Base-by-base conservation (phyloP, 306 rosid species). In the Quercus cerris region DNA sequence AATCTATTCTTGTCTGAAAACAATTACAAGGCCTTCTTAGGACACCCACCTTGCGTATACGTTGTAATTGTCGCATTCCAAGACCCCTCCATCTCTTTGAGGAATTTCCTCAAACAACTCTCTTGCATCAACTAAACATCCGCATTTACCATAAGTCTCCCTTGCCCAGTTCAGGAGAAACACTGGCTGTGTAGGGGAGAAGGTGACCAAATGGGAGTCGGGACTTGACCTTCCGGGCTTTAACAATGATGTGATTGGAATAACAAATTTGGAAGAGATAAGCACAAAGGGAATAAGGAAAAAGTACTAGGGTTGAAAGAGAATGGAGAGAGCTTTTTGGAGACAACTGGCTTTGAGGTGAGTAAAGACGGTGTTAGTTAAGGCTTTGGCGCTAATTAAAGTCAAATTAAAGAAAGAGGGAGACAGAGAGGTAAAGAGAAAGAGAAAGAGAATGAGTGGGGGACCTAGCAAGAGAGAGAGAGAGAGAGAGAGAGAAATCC, bases 31-130 rank as follows among this genome's bases (percentile, higher is more conserved):
- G 84, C 90, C 38, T 89, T 83, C 3, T 70, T 41, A 0, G 88
- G 85, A 75, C 51, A 73, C 44, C 86, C 82, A 56, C 71, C 67
- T 38, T 58, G 90, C 0, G 91, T 62, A 76, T 81, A 88, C 5
- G 91, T 91, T 0, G 87, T 85, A 51, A 92, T 80, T 71, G 89
- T 72, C 1, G 94, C 88, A 75, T 90, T 92, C 95, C 97, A 92
- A 2, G 97, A 80, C 2, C 95, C 97, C 8, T 35, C 1, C 95
- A 93, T 92, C 92, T 85, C 86, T 78, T 1, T 75, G 82, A 44
- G 91, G 94, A 95, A 90, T 92, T 90, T 92, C 92, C 33, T 92
- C 92, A 79, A 92, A 92, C 89, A 92, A 56, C 80, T 86, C 91
- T 33, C 85, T 28, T 0, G 97, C 95, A 55, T 92, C 95, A 2